Base-by-base conservation (phyloP, 352 stramenopile genomes). In the Globisporangium takayamanum region DNA sequence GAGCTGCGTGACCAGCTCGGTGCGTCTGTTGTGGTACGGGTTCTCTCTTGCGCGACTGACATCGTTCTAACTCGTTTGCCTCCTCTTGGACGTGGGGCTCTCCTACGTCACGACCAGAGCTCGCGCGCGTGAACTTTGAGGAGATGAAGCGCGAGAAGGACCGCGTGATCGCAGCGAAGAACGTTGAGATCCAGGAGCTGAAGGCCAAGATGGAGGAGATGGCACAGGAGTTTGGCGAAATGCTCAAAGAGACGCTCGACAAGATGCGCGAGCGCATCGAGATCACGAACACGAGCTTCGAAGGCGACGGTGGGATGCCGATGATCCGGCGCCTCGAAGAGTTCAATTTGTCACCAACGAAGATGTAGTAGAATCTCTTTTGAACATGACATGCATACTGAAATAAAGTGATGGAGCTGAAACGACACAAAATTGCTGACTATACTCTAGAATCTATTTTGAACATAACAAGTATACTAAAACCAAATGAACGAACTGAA, bases 181-280 rank as follows among this genome's bases (percentile, higher is more conserved):
- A 96, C 67, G 59, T 78, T 18, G 83, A 98, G 66, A 94, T 97
- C 59, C 73, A 90, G 66, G 83, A 95, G 53, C 78, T 96, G 46
- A 96, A 97, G 64, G 77, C 75, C 42, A 97, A 97, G 63, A 98
- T 97, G 89, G 90, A 98, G 63, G 92, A 97, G 64, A 97, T 98
- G 88, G 87, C 87, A 25, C 81, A 92, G 52, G 92, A 98, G 64
- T 97, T 98, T 58, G 89, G 87, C 20, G 88, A 97, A 42, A 98
- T 97, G 92, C 77, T 98, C 22, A 96, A 97, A 62, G 89, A 97
- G 66, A 97, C 90, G 22, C 71, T 98, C 18, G 90, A 97, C 65
- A 96, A 97, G 65, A 97, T 98, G 91, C 80, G 89, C 44, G 90
- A 97, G 76, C 87, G 89, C 59, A 97, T 97, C 51, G 90, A 98